phyloP scores from a whole-genome alignment of 2,329 filamentous ascomycete genomes.

The Fusarium continuum region DNA sequence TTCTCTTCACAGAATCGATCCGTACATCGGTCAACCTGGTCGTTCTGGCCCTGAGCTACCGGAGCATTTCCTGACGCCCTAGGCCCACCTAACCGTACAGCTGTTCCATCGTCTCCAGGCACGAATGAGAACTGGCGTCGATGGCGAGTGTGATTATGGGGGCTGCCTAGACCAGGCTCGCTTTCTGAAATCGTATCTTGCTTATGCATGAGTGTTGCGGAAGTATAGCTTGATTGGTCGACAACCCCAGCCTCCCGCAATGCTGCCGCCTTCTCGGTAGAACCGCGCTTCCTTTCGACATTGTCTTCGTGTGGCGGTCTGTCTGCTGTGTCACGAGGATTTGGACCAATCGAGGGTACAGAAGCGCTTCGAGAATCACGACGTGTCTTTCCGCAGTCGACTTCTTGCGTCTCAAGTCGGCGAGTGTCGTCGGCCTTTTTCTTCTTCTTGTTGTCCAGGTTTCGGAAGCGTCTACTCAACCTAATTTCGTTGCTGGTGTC shows the following conservation, averaged over 20 bases:
- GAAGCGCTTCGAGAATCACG: background rate
- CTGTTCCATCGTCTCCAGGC: conserved; percentile 38
- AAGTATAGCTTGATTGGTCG: background rate
- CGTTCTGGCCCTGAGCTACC: background rate
- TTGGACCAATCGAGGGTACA: background rate
- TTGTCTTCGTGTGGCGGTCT: conserved; percentile 6
- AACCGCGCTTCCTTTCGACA: conserved; percentile 3
- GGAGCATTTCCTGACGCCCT: background rate
- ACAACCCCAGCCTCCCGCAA: background rate
- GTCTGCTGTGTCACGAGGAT: background rate
- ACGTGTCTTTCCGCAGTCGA: conserved; percentile 1
- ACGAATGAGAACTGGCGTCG: conserved; percentile 45
- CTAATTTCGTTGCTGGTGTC: conserved; percentile 46
- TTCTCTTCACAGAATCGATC: background rate
- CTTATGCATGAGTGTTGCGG: background rate
- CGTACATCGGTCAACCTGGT: background rate
- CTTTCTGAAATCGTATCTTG: background rate
- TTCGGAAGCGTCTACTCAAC: conserved; percentile 41
- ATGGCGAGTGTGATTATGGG: conserved; percentile 13
- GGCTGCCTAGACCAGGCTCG: background rate
- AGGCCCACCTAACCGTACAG: background rate
- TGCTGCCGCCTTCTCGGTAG: background rate
- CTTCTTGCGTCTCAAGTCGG: conserved; percentile 3
- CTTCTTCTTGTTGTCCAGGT: conserved; percentile 9
- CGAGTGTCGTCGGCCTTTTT: background rate